Conservation (phyloP, 2,329 filamentous ascomycete species). For the Pyrenochaeta sp. region DNA sequence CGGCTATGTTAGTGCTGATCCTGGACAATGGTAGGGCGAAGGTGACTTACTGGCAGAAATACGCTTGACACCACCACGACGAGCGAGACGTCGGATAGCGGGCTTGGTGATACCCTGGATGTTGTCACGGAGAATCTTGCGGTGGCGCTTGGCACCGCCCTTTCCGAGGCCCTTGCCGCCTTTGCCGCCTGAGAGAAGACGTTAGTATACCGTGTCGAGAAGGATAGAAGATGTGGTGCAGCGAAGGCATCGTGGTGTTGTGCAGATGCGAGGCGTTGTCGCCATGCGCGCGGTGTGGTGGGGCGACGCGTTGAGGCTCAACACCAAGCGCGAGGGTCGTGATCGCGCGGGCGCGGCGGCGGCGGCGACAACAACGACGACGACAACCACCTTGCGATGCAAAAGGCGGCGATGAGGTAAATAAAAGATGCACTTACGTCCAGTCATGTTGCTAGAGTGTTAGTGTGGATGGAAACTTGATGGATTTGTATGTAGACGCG, state of each 20-base stretch:
- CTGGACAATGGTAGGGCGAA: conserved; percentile 1
- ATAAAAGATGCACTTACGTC: conserved; percentile 50
- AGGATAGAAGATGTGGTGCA: conserved; percentile 9
- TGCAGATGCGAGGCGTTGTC: conserved; percentile 15
- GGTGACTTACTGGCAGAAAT: conserved; percentile 58
- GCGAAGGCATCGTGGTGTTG: conserved; percentile 24
- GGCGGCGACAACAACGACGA: conserved; percentile 19
- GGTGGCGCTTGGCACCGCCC: conserved; percentile 63
- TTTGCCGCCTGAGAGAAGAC: conserved; percentile 57
- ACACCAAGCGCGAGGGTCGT: conserved; percentile 33
- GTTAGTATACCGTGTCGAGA: conserved; percentile 41
- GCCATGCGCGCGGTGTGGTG: conserved; percentile 22
- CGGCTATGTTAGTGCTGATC: conserved; percentile 32
- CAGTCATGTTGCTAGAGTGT: conserved; percentile 52
- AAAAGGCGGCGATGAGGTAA: conserved; percentile 18
- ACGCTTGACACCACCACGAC: conserved; percentile 64
- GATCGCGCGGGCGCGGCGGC: conserved; percentile 17
- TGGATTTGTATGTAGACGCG: conserved; percentile 16
- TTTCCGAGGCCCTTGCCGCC: conserved; percentile 64
- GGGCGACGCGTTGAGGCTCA: conserved; percentile 40
- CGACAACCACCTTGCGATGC: conserved; percentile 25
- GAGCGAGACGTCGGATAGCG: conserved; percentile 63
- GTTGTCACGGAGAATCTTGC: conserved; percentile 65
- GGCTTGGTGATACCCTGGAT: conserved; percentile 65
- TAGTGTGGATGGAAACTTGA: conserved; percentile 32